Percentiles rank a stretch among this genome's conserved stretches.
phyloP scores from a whole-genome alignment of 1,139 yeast species.

The Kurtzmaniella quercitrusa region DNA sequence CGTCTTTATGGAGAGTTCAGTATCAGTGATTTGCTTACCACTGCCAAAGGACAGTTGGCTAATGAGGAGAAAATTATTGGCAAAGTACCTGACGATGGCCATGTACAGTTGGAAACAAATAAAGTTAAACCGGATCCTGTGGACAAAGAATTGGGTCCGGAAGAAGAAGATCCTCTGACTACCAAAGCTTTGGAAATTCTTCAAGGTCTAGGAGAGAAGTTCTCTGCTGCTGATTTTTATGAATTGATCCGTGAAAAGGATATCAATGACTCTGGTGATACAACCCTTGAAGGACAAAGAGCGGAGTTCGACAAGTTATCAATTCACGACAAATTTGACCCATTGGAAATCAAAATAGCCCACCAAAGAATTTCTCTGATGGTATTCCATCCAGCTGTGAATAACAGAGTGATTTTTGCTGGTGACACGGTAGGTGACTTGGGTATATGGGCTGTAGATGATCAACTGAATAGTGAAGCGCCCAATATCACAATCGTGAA shows the following conservation, averaged over 20 bases:
- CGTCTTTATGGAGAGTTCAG: constrained; percentile 61
- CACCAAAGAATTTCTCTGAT: constrained; percentile 71
- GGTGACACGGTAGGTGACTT: constrained; percentile 84
- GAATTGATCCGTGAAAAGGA: constrained; percentile 39
- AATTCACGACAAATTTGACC: constrained; percentile 55
- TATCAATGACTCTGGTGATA: constrained; percentile 19
- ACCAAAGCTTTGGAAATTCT: constrained; percentile 32
- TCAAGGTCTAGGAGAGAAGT: constrained; percentile 45
- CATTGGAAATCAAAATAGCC: constrained; percentile 68
- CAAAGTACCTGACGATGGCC: constrained; percentile 10
- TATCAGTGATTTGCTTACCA: constrained; percentile 52
- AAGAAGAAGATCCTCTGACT: constrained; percentile 22
- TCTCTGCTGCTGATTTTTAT: constrained; percentile 79
- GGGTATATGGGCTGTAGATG: constrained; percentile 84
- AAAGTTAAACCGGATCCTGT: constrained; percentile 1
- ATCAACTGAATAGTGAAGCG: constrained; percentile 45
- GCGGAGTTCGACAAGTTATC: constrained; percentile 48
- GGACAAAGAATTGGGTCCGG: constrained; percentile 6
- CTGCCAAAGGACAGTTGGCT: constrained; percentile 31
- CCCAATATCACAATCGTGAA: constrained; percentile 53
- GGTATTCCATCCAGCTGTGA: constrained; percentile 67
- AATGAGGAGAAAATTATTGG: constrained; percentile 23
- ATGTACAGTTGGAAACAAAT: constrained; percentile 19
- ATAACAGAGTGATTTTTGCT: constrained; percentile 64
- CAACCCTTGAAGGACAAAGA: constrained; percentile 42